These are phyloP conservation scores for Pleurotus pulmonarius DNA, from an alignment of 768 basidiomycete species.

Conservation along the genomic window DNA sequence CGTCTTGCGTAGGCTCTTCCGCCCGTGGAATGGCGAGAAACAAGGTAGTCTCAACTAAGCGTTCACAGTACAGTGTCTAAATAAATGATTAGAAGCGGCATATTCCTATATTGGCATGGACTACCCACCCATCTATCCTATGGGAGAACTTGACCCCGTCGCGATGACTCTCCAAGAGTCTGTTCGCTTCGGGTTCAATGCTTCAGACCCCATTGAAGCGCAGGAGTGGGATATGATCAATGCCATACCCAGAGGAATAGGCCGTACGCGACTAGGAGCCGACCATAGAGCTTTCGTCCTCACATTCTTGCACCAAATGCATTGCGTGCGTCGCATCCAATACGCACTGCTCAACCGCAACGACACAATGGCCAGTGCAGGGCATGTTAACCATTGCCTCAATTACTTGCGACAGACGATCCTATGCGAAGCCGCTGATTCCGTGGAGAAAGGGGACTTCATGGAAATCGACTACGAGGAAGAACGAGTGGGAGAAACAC, in stretches of 20 bases:
- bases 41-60: background rate
- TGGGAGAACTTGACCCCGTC: constrained; percentile 6
- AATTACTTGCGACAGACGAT: constrained; percentile 32
- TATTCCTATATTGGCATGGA: constrained; percentile 4
- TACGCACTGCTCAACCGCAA: constrained; percentile 14
- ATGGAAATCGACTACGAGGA: constrained; percentile 20
- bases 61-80: background rate
- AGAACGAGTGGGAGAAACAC: constrained; percentile 11
- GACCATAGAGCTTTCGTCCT: constrained; percentile 16
- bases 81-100: background rate
- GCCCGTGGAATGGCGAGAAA: background rate
- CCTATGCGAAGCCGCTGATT: constrained; percentile 28
- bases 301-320: constrained; percentile 23
- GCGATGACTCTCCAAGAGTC: constrained; percentile 16
- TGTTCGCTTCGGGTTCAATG: constrained; percentile 15
- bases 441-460: constrained; percentile 30
- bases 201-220: constrained; percentile 8
- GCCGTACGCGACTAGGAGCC: constrained; percentile 19
- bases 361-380: constrained; percentile 5
- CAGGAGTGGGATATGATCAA: constrained; percentile 10
- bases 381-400: constrained; percentile 31
- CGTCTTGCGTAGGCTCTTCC: background rate
- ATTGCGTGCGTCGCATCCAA: constrained; percentile 19
- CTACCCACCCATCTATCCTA: constrained; percentile 3
- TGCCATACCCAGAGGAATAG: constrained; percentile 15